Evolutionary conservation across 148 eudicot species (phyloP).

Genomic region (Camellia lanceoleosa): DNA sequence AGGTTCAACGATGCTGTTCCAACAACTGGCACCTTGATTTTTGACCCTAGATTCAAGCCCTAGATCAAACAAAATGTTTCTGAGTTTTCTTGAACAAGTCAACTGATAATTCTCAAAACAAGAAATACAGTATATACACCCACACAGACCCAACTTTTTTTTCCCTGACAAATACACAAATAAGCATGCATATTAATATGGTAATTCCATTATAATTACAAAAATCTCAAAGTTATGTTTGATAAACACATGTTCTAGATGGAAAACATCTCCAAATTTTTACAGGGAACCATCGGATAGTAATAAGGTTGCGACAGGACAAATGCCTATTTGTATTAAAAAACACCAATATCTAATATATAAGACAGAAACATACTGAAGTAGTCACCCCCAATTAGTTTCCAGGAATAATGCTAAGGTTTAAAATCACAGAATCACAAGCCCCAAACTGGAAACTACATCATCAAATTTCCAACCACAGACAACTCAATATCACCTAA

Average conservation of each 20-base stretch:
- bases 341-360: neutral
- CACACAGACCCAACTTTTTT: no score
- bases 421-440: neutral
- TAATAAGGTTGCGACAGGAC: neutral
- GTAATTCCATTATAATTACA: neutral
- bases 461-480: neutral
- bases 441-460: neutral
- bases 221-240: neutral
- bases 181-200: no score
- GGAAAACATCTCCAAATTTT: neutral
- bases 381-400: neutral
- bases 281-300: neutral
- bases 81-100: neutral
- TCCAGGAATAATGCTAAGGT: neutral
- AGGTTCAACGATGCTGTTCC: conserved; percentile 69
- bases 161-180: no score
- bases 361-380: neutral
- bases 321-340: neutral
- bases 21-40: conserved; percentile 51
- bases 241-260: neutral
- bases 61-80: conserved; percentile 19
- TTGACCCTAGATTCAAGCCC: conserved; percentile 57
- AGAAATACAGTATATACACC: neutral
- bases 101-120: neutral
- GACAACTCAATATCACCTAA: neutral